These are phyloP conservation scores for Bruguiera hainesii DNA, from an alignment of 441 rosid genomes.

Conservation along the genomic window DNA sequence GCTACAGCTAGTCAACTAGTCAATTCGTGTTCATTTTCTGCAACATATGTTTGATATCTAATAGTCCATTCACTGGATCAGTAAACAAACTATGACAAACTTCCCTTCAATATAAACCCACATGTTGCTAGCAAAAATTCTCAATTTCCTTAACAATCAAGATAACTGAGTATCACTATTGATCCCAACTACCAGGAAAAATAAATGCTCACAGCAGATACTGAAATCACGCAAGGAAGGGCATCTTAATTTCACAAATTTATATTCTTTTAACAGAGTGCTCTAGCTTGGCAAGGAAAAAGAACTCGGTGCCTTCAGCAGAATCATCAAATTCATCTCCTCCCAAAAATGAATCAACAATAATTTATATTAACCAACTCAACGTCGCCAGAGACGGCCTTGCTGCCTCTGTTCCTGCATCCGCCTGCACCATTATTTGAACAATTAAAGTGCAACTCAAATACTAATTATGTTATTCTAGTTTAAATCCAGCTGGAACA, in stretches of 20 bases:
- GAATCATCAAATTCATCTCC: not conserved
- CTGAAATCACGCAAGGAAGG: not conserved
- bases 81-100: not conserved
- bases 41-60: not conserved
- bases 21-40: not conserved
- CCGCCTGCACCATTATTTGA: constrained; percentile 46
- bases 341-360: not conserved
- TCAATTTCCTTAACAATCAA: not conserved
- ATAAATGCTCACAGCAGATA: not conserved
- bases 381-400: constrained; percentile 50
- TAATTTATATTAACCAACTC: constrained; percentile 17
- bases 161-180: not conserved
- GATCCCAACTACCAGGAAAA: not conserved
- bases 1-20: not conserved
- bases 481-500: not conserved
- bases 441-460: constrained; percentile 7
- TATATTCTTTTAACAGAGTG: not conserved
- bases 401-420: constrained; percentile 79
- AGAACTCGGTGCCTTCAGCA: not conserved
- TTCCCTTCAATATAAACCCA: not conserved
- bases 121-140: not conserved
- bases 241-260: constrained; percentile 1
- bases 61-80: not conserved
- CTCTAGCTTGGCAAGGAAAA: not conserved
- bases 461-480: not conserved